phyloP scores from a whole-genome alignment of 208 protist genomes.

The Crithidia mellificae region DNA sequence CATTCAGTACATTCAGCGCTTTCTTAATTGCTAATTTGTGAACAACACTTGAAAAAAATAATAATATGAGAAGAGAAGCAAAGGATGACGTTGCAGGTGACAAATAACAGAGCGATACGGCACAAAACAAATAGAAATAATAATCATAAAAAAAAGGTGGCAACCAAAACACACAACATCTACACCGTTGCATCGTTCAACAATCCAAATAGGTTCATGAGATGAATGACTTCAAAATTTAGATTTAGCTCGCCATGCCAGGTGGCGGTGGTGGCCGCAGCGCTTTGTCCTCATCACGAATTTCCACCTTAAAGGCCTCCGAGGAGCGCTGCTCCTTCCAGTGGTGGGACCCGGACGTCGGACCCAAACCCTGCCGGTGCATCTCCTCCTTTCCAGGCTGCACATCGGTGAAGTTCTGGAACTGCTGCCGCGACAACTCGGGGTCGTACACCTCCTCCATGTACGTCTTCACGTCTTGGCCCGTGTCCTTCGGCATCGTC shows the following conservation, averaged over 20 bases:
- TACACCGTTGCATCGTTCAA: too few relatives aligned
- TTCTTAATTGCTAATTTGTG: too few relatives aligned
- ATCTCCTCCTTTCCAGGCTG: constrained; percentile 73
- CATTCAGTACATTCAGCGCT: too few relatives aligned
- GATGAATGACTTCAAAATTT: too few relatives aligned
- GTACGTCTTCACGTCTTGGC: constrained; percentile 90
- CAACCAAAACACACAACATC: not conserved
- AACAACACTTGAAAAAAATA: too few relatives aligned
- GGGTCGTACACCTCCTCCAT: constrained; percentile 93
- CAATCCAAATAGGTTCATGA: too few relatives aligned
- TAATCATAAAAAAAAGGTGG: too few relatives aligned
- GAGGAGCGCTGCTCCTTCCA: constrained; percentile 65
- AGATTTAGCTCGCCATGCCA: constrained; percentile 35
- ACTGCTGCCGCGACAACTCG: constrained; percentile 80
- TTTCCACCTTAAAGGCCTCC: constrained; percentile 66
- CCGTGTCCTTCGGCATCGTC: constrained; percentile 85
- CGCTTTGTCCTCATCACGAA: constrained; percentile 79
- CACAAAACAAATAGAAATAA: too few relatives aligned
- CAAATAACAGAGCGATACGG: too few relatives aligned
- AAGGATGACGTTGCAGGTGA: too few relatives aligned
- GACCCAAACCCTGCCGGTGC: constrained; percentile 67
- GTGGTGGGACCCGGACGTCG: constrained; percentile 73
- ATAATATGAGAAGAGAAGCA: too few relatives aligned
- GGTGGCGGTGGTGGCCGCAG: constrained; percentile 81
- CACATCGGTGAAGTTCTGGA: constrained; percentile 85